These are phyloP conservation scores for Neurospora tetraspora DNA, from an alignment of 495 filamentous ascomycete species.

Conservation along the genomic window DNA sequence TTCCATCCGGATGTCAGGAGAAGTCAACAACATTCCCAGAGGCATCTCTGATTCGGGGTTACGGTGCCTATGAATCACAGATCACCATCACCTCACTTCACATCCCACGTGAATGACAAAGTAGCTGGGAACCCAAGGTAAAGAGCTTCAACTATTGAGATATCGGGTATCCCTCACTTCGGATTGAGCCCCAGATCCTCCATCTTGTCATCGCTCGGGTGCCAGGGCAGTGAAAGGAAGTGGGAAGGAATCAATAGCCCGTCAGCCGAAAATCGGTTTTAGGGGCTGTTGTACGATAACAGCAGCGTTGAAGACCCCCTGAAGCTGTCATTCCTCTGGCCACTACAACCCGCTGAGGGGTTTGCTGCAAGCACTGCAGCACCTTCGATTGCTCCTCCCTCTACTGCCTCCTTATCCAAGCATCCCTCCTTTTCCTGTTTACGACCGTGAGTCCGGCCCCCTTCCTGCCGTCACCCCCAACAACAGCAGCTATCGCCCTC, in stretches of 20 bases:
- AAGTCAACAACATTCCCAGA: neutral
- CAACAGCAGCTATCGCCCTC: slow-evolving; percentile 5
- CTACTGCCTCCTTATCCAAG: neutral
- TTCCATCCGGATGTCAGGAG: neutral
- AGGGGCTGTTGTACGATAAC: neutral
- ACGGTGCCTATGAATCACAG: neutral
- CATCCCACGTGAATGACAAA: neutral
- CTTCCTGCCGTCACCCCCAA: slow-evolving; percentile 16
- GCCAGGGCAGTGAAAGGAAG: neutral
- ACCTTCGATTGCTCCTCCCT: neutral
- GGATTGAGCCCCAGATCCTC: neutral
- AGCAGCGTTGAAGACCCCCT: neutral
- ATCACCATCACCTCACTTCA: neutral
- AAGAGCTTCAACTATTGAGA: neutral
- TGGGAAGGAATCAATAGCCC: neutral
- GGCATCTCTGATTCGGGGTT: neutral
- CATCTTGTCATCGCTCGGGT: neutral
- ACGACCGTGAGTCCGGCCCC: slow-evolving; percentile 8
- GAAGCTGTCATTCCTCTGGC: neutral
- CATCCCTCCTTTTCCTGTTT: neutral
- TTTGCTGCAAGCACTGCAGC: neutral
- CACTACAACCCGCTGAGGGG: neutral
- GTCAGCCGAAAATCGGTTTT: neutral
- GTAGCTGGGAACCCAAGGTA: neutral
- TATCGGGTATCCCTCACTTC: neutral